phyloP scores from a whole-genome alignment of 2,329 filamentous ascomycete species.

The Plectosphaerella sp. region DNA sequence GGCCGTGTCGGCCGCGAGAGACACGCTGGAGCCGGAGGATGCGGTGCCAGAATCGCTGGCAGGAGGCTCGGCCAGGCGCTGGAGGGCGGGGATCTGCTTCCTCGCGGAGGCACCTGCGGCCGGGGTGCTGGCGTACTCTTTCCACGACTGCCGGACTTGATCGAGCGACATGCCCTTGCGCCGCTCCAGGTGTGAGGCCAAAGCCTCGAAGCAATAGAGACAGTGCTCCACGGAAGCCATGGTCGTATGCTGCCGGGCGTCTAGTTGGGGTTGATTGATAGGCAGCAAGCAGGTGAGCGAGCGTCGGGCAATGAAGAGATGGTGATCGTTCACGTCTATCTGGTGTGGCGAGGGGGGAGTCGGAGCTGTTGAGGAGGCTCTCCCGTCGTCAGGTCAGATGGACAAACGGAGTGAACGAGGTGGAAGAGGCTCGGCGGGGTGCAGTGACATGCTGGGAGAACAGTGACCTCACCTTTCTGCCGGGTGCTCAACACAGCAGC shows the following conservation, averaged over 20 bases:
- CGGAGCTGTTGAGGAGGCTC: too few species aligned
- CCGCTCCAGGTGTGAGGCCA: slow-evolving; percentile 70
- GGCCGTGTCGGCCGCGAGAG: slow-evolving; percentile 31
- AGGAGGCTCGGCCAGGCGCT: slow-evolving; percentile 30
- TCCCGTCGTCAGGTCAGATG: too few species aligned
- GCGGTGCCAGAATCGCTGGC: slow-evolving; percentile 20
- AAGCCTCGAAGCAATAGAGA: slow-evolving; percentile 86
- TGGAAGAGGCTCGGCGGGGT: too few species aligned
- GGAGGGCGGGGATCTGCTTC: slow-evolving; percentile 36
- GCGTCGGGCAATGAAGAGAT: too few species aligned
- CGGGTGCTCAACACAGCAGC: too few species aligned
- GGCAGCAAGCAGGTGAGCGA: too few species aligned
- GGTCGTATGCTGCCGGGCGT: neutral
- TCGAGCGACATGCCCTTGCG: slow-evolving; percentile 63
- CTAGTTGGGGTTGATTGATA: too few species aligned
- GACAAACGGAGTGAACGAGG: too few species aligned
- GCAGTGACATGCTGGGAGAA: too few species aligned
- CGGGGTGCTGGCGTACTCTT: slow-evolving; percentile 29
- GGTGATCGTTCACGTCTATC: too few species aligned
- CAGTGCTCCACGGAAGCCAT: slow-evolving; percentile 90
- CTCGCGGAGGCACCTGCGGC: slow-evolving; percentile 18
- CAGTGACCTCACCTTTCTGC: too few species aligned
- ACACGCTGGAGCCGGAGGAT: slow-evolving; percentile 30
- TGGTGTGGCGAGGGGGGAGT: too few species aligned
- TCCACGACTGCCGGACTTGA: slow-evolving; percentile 65